These are phyloP conservation scores for Chrysanthemum makinoi DNA, from an alignment of 129 eudicot species.

Conservation along the genomic window DNA sequence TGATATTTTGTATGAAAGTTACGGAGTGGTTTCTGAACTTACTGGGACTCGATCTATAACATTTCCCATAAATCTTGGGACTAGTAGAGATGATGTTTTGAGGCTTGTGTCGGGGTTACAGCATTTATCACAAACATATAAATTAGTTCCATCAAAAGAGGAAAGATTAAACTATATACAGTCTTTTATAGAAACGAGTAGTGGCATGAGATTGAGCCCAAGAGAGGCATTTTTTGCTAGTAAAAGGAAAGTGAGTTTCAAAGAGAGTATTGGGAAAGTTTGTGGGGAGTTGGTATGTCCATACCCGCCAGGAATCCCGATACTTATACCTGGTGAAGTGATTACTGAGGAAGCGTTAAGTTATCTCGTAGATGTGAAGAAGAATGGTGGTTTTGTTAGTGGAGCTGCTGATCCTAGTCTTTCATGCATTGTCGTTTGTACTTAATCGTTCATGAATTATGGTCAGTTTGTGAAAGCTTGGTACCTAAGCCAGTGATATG, in stretches of 20 bases:
- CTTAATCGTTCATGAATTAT: background rate
- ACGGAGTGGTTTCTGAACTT: constrained; percentile 66
- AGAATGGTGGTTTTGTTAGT: constrained; percentile 54
- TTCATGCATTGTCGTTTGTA: constrained; percentile 50
- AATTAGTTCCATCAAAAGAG: background rate
- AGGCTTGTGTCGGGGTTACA: constrained; percentile 67
- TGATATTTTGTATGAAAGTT: constrained; percentile 50
- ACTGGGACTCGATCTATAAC: constrained; percentile 68
- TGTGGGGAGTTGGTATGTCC: constrained; percentile 87
- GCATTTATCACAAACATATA: constrained; percentile 43
- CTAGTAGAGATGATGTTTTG: constrained; percentile 57
- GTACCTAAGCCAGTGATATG: background rate
- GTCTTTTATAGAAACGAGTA: constrained; percentile 21
- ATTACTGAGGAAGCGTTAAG: constrained; percentile 48
- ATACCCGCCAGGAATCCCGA: constrained; percentile 85
- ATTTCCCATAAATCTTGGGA: constrained; percentile 66
- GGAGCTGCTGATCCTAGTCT: constrained; percentile 66
- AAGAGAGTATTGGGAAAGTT: constrained; percentile 56
- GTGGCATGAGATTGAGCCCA: constrained; percentile 52
- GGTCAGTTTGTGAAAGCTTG: background rate
- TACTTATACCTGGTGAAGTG: constrained; percentile 68
- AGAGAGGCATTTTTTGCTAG: constrained; percentile 80
- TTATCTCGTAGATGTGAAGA: constrained; percentile 47
- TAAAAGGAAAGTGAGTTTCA: constrained; percentile 49
- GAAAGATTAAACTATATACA: constrained; percentile 8